Evolutionary conservation across 2,329 filamentous ascomycete genomes (phyloP), one percentile per base, ranked within the genome.

Genomic region (Nigrograna mackinnonii): DNA sequence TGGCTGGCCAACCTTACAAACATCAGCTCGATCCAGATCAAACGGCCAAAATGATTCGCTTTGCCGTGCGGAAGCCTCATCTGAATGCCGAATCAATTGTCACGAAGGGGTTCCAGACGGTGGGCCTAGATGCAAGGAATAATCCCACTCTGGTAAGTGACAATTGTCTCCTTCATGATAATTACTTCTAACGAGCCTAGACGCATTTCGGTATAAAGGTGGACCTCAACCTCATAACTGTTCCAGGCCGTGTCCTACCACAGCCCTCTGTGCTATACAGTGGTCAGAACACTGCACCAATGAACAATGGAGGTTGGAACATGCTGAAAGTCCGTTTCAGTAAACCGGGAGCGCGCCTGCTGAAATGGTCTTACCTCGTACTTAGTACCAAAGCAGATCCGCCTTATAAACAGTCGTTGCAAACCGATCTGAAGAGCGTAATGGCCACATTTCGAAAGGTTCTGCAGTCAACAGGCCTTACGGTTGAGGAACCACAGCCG

Each of bases 181-280:
- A 36, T 42, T 45, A 45, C 21, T 17, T 33, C 22, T 5, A 33
- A 17, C 34, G 9, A 13, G 31, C 16, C 13, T 33, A 56, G 50
- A 39, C 39, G 6, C 58, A 74, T 4, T 91, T 90, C 47, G 84
- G 83, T 9, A 71, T 94, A 37, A 67, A 65, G 1, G 74, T 89
- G 2, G 75, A 71, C 3, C 76, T 77, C 16, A 65, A 73, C 3
- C 75, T 95, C 16, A 73, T 95, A 30, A 86, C 85, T 0, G 86
- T 95, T 0, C 74, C 75, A 1, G 90, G 82, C 2, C 82, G 89
- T 5, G 76, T 91, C 26, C 75, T 95, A 0, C 28, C 53, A 0
- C 58, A 79, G 0, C 89, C 89, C 0, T 57, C 47, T 0, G 70
- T 95, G 19, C 64, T 69, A 2, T 95, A 95, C 56, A n/a, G n/a